Conservation (phyloP, 179 eudicot species). For the Carnegiea gigantea region DNA sequence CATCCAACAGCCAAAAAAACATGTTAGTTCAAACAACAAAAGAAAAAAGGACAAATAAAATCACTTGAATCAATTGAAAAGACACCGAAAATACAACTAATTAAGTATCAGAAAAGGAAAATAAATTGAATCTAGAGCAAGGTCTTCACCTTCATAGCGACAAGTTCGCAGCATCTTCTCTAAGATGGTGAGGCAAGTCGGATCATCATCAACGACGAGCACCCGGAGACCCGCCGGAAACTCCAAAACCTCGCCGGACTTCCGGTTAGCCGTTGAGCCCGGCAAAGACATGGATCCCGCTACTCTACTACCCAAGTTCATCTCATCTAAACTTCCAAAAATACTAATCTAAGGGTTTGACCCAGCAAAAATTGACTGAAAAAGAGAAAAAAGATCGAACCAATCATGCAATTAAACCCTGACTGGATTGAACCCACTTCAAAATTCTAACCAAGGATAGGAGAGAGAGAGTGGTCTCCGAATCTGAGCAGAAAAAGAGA, state of each 20-base stretch:
- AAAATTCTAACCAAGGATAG: background rate
- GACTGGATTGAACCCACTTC: conserved; percentile 19
- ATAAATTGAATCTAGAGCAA: background rate
- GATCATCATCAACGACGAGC: conserved; percentile 81
- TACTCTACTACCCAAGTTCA: conserved; percentile 43
- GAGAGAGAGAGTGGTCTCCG: background rate
- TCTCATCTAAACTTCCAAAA: conserved; percentile 33
- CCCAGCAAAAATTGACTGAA: conserved; percentile 23
- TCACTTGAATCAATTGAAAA: conserved; percentile 3
- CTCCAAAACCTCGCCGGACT: conserved; percentile 31
- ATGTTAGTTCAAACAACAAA: conserved; percentile 1
- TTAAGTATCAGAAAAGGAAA: background rate
- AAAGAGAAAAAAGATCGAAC: conserved; percentile 3
- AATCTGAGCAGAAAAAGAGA: conserved; percentile 14
- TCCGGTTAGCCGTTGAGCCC: conserved; percentile 27
- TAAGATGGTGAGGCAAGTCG: conserved; percentile 68
- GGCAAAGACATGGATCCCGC: conserved; percentile 42
- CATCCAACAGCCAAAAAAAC: background rate
- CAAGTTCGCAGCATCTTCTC: conserved; percentile 67
- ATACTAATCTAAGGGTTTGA: conserved; percentile 22
- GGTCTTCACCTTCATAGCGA: conserved; percentile 57
- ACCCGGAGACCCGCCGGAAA: conserved; percentile 77
- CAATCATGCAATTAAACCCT: conserved; percentile 19
- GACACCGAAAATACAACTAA: background rate
- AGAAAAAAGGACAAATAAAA: background rate